Evolutionary conservation across 1,284 basidiomycete species (phyloP).

Genomic region (Pseudozyma thailandica): DNA sequence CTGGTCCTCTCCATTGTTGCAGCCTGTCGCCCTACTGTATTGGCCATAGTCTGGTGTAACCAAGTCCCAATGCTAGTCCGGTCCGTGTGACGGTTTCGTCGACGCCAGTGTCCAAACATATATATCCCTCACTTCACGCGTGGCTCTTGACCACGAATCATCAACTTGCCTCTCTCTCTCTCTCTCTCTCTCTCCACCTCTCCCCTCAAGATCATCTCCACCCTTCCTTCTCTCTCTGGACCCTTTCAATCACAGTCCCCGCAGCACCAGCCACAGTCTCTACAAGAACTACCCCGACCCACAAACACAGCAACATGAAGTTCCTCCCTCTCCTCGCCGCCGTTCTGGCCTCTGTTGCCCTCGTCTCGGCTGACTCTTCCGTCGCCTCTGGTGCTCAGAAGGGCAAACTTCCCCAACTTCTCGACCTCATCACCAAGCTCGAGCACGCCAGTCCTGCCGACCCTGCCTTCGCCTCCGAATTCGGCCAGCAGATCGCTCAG

Average conservation of each 20-base stretch:
- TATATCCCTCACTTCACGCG: slow-evolving; percentile 7
- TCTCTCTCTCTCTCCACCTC: not conserved
- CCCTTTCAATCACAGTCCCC: not conserved
- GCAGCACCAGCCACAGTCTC: slow-evolving; percentile 17
- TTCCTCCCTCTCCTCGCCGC: slow-evolving; percentile 30
- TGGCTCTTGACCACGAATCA: no score
- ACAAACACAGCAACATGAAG: slow-evolving; percentile 14
- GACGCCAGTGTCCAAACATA: no score
- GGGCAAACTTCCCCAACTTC: slow-evolving; percentile 29
- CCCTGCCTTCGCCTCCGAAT: slow-evolving; percentile 7
- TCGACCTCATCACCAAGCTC: slow-evolving; percentile 32
- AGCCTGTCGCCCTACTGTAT: no score
- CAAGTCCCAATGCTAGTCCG: no score
- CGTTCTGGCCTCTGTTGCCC: slow-evolving; percentile 14
- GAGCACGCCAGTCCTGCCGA: slow-evolving; percentile 24
- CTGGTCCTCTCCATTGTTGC: no score
- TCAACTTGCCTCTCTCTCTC: slow-evolving; percentile 4
- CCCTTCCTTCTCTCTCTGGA: not conserved
- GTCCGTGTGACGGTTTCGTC: no score
- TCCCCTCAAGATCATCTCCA: slow-evolving; percentile 8
- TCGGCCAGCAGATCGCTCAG: slow-evolving; percentile 8
- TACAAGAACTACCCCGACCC: slow-evolving; percentile 9
- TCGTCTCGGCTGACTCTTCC: slow-evolving; percentile 20
- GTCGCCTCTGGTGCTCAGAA: slow-evolving; percentile 14
- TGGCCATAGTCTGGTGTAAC: no score